Evolutionary conservation across 2,329 filamentous ascomycete species (phyloP).

Genomic region (Ophiostoma fasciatum): DNA sequence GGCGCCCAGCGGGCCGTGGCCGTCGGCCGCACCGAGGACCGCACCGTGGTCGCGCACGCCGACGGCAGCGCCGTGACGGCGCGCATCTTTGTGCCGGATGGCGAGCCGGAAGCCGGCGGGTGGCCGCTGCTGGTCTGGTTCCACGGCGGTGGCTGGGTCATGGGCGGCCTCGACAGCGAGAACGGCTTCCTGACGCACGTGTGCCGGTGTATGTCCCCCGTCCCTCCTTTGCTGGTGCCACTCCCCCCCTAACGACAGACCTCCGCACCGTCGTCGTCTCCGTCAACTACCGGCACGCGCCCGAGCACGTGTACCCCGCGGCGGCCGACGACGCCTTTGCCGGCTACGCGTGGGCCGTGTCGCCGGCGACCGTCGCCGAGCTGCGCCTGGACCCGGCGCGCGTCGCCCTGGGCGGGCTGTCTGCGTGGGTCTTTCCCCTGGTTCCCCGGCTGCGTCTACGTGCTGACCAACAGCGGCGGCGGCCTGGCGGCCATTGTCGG

Average conservation of each 20-base stretch:
- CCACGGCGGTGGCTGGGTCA: conserved; percentile 44
- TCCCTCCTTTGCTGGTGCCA: background rate
- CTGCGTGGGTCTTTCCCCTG: conserved; percentile 9
- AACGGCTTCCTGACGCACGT: conserved; percentile 41
- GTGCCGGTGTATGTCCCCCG: conserved; percentile 16
- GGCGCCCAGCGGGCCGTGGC: conserved; percentile 1
- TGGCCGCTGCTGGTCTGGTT: conserved; percentile 43
- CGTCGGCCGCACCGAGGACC: conserved; percentile 31
- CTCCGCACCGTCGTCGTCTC: conserved; percentile 3
- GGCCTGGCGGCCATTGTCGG: conserved; percentile 1
- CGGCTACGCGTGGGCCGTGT: conserved; percentile 13
- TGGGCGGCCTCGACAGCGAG: conserved; percentile 42
- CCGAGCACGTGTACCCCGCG: conserved; percentile 40
- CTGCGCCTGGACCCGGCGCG: conserved; percentile 23
- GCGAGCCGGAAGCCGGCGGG: conserved; percentile 25
- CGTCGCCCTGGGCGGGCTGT: conserved; percentile 16
- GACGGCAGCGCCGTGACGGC: conserved; percentile 32
- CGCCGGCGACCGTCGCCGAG: background rate
- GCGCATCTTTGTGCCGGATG: conserved; percentile 35
- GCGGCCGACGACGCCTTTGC: conserved; percentile 44
- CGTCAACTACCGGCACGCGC: conserved; percentile 28
- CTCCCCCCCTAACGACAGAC: background rate
- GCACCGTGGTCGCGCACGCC: conserved; percentile 18
- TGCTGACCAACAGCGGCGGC: background rate
- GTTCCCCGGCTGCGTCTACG: background rate